Evolutionary conservation across 371 early-diverging fungal species (phyloP), one percentile per base, ranked within the genome.

Genomic region (Mortierella sp.): DNA sequence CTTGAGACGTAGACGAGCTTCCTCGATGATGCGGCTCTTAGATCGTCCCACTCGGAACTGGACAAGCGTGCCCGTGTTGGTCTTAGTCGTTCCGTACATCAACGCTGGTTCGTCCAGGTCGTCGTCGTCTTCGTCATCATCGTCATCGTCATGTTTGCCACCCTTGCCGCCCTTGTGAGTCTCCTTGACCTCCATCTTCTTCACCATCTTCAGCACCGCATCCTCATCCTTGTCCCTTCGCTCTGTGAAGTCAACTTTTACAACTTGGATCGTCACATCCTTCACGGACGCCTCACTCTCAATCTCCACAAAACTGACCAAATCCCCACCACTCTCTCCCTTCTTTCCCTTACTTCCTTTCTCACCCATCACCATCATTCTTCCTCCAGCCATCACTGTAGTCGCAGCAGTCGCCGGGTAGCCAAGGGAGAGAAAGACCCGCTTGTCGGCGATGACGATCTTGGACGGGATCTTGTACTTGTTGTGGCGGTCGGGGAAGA

Each of bases 281-380:
- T 61, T 61, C 37, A 61, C 61, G 10, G 34, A 34, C 2, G 61
- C 61, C 22, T 61, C 61, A 61, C 61, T 61, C 61, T 61, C 61
- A 34, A 61, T 34, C 61, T 61, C 37, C 37, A 61, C 61, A 61
- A 61, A 61, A 22, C 61, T 61, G 34, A 61, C 61, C 22, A 61
- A 22, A 19, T 61, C 37, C 19, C 31, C 58, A 11, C 55, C 55
- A n/a, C n/a, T 22, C 3, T 31, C 34, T 9, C 29, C 19, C 61
- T 10, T 8, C 9, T 10, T 9, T 22, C 22, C 13, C 31, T 31
- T 55, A 16, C 55, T 24, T n/a, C 52, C 29, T 14, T 31, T 1
- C 55, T 16, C 34, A 31, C 1, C 11, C 34, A 14, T 9, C 37
- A 22, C 61, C 61, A 34, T 2, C 19, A 2, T n/a, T n/a, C n/a